phyloP scores from a whole-genome alignment of 495 filamentous ascomycete genomes.

The Aspergillus saccharolyticus region DNA sequence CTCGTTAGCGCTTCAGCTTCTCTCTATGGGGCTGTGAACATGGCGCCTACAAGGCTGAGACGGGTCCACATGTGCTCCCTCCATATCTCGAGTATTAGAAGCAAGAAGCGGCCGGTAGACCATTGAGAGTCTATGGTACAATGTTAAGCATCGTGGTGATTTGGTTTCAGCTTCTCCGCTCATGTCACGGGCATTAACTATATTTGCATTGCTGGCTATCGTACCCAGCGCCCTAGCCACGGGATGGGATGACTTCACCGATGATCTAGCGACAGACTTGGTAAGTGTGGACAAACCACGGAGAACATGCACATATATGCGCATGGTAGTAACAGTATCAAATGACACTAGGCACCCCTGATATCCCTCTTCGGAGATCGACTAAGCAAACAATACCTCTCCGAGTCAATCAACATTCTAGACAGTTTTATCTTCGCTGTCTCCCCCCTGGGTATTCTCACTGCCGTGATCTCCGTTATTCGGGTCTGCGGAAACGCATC shows the following conservation, averaged over 20 bases:
- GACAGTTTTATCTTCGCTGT: constrained; percentile 54
- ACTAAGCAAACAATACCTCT: constrained; percentile 55
- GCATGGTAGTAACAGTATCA: not conserved
- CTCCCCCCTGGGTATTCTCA: constrained; percentile 51
- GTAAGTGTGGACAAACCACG: constrained; percentile 20
- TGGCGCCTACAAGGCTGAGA: not conserved
- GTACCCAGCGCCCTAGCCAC: constrained; percentile 20
- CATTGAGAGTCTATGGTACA: too few relatives aligned
- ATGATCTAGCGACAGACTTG: constrained; percentile 48
- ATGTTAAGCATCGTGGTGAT: not conserved
- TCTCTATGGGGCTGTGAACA: not conserved
- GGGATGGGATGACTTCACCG: constrained; percentile 47
- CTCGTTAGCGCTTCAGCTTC: not conserved
- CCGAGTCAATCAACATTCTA: constrained; percentile 41
- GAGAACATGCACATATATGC: too few relatives aligned
- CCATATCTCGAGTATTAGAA: too few relatives aligned
- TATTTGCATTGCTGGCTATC: constrained; percentile 18
- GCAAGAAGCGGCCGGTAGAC: too few relatives aligned
- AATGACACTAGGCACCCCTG: constrained; percentile 41
- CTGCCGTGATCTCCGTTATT: constrained; percentile 49
- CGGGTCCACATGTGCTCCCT: not conserved
- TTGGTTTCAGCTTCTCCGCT: not conserved
- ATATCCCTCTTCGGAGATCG: constrained; percentile 53
- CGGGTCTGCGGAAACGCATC: constrained; percentile 48
- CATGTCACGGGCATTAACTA: constrained; percentile 12